A percentile compares a stretch with the other conserved stretches of the same genome.
Evolutionary conservation across 768 basidiomycete genomes (phyloP).

Genomic region (Pleurotus giganteus): DNA sequence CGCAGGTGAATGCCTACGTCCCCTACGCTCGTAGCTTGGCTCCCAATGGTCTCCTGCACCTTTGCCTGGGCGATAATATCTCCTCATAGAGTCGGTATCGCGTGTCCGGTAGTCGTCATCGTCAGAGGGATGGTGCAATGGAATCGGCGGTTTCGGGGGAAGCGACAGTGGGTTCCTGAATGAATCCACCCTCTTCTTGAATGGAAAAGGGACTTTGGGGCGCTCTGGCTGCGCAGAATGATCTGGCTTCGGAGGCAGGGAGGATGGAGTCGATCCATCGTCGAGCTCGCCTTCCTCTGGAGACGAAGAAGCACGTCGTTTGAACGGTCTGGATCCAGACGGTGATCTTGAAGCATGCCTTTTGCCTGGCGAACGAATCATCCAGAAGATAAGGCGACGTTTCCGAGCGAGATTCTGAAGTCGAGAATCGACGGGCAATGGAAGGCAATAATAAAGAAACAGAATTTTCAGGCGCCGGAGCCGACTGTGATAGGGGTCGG

Average conservation of each 20-base stretch:
- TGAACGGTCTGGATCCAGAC: conserved; percentile 44
- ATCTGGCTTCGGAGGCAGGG: conserved; percentile 17
- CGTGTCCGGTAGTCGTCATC: conserved; percentile 44
- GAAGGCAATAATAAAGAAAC: background rate
- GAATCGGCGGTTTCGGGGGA: conserved; percentile 13
- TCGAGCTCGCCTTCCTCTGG: conserved; percentile 86
- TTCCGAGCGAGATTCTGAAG: conserved; percentile 20
- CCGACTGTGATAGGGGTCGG: too few relatives aligned
- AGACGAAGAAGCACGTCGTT: conserved; percentile 60
- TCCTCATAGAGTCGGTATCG: conserved; percentile 32
- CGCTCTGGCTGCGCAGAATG: conserved; percentile 24
- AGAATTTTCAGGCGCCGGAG: background rate
- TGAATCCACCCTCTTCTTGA: conserved; percentile 53
- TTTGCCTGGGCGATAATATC: conserved; percentile 6
- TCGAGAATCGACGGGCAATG: too few relatives aligned
- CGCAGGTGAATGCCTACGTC: conserved; percentile 23
- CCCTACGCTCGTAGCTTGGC: conserved; percentile 20
- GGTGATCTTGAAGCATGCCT: conserved; percentile 58
- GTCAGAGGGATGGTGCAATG: conserved; percentile 36
- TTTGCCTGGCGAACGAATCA: conserved; percentile 36
- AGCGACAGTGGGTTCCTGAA: conserved; percentile 16
- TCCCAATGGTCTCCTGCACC: conserved; percentile 38
- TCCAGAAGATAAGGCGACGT: conserved; percentile 15
- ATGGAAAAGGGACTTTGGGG: conserved; percentile 69
- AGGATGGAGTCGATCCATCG: conserved; percentile 36